Base-by-base conservation (phyloP, 176 grass and related monocot species). In the Oryza longistaminata region DNA sequence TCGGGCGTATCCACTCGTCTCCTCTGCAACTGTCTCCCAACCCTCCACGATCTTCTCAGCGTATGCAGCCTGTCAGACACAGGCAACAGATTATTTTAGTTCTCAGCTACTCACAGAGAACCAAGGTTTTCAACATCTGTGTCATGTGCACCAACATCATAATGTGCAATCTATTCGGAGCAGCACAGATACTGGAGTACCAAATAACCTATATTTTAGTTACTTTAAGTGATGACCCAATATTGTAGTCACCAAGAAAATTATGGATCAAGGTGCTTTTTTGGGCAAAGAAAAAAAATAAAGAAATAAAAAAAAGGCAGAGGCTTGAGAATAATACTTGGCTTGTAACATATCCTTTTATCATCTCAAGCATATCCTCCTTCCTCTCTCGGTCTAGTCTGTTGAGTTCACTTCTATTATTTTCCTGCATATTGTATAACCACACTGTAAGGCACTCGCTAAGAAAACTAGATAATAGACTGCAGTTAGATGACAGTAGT, bases 341-440 rank as follows among this genome's bases (percentile, higher is more conserved):
- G 82, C 88, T 96, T 92, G 89, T 77, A 71, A 99, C 90, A 70
- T 92, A 96, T 43, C 96, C 96, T 91, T 96, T 96, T 27, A 96
- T 68, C 96, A 99, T 99, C 75, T 71, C 82, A 33, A 96, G 43
- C 45, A 96, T 90, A 87, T 99, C 96, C 78, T 92, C 91, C 64
- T 87, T 85, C 80, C 86, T 94, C 88, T 99, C 91, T 81, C 22
- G 73, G 78, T 99, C 96, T 66, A 99, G 49, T 71, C 93, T 92
- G 72, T 89, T 76, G 64, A 99, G 86, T 76, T 99, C 96, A 82
- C 43, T 89, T 61, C 87, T 85, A 79, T 99, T 99, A 86, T 99
- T 94, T 82, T 94, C 93, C 93, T 99, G 85, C 69, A 81, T 53
- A 78, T 33, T 44, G 73, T 9, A 44, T 60, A 75, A 76, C 15